These are phyloP conservation scores for Coemansia sp. DNA, from an alignment of 192 early-diverging fungal genomes.

Conservation along the genomic window DNA sequence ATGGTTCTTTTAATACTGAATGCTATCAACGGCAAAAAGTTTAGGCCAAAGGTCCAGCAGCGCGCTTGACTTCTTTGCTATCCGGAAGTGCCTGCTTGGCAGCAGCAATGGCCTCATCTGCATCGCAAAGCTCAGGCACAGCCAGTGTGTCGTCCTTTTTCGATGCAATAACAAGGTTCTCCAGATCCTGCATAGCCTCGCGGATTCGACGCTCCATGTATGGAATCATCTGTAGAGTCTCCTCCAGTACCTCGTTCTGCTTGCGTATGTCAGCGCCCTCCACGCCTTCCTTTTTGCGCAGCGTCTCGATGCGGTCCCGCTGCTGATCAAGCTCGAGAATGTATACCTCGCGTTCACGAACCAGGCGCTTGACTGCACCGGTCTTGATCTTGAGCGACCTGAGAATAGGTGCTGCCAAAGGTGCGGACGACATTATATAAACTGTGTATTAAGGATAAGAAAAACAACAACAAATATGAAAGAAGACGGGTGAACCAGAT, in stretches of 20 bases:
- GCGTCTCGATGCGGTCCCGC: conserved; percentile 22
- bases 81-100: conserved; percentile 7
- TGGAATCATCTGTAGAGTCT: conserved; percentile 50
- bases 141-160: conserved; percentile 1
- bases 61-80: background rate
- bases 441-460: background rate
- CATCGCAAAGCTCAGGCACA: conserved; percentile 6
- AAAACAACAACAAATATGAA: background rate
- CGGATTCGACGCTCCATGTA: conserved; percentile 43
- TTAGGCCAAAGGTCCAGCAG: background rate
- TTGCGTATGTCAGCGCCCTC: conserved; percentile 47
- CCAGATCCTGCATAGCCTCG: conserved; percentile 39
- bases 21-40: background rate
- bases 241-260: conserved; percentile 54
- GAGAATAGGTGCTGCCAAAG: conserved; percentile 8
- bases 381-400: conserved; percentile 48
- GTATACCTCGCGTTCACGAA: conserved; percentile 35
- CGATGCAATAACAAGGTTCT: conserved; percentile 22
- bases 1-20: background rate
- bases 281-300: conserved; percentile 17
- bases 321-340: conserved; percentile 28
- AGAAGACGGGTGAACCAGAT: background rate
- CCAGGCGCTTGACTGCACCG: conserved; percentile 40
- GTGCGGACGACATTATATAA: conserved; percentile 1
- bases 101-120: conserved; percentile 3